Evolutionary conservation across 768 basidiomycete species (phyloP).

Genomic region (Nevesoporus exiguus): DNA sequence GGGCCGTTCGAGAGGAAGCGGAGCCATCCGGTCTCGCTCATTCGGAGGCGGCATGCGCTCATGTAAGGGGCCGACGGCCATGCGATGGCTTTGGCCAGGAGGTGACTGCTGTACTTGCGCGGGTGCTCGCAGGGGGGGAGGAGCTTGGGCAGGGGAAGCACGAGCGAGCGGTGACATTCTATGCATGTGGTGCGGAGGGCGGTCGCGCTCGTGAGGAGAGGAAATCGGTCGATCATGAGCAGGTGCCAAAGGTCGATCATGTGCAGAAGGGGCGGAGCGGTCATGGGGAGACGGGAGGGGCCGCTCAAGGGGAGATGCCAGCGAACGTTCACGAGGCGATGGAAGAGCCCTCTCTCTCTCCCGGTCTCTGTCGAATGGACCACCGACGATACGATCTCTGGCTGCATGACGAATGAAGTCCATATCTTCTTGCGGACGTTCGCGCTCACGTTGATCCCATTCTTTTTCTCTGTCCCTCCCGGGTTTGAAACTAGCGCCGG

Average conservation of each 20-base stretch:
- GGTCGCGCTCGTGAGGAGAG: constrained; percentile 28
- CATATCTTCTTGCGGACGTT: constrained; percentile 29
- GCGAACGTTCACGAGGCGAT: constrained; percentile 25
- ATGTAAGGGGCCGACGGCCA: constrained; percentile 15
- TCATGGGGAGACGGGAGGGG: constrained; percentile 20
- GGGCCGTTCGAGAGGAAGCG: constrained; percentile 21
- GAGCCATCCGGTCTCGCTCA: constrained; percentile 28
- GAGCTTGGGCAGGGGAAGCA: constrained; percentile 16
- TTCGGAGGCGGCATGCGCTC: constrained; percentile 23
- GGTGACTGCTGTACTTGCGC: constrained; percentile 22
- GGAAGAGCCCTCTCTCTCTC: constrained; percentile 23
- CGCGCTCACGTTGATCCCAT: constrained; percentile 27
- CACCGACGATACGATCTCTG: constrained; percentile 22
- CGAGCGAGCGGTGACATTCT: constrained; percentile 26
- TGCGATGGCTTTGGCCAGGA: constrained; percentile 23
- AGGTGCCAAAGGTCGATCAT: constrained; percentile 21
- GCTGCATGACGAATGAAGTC: constrained; percentile 24
- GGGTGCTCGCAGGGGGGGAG: constrained; percentile 11
- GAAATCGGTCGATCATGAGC: constrained; percentile 21
- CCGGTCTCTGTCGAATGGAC: constrained; percentile 27
- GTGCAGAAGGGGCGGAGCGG: constrained; percentile 17
- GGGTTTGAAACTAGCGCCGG: constrained; percentile 19
- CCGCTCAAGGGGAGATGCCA: constrained; percentile 25
- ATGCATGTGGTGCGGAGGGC: constrained; percentile 20
- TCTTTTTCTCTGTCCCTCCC: constrained; percentile 29